Base-by-base conservation (phyloP, 1,139 yeast species). In the Kodamaea fungicola region DNA sequence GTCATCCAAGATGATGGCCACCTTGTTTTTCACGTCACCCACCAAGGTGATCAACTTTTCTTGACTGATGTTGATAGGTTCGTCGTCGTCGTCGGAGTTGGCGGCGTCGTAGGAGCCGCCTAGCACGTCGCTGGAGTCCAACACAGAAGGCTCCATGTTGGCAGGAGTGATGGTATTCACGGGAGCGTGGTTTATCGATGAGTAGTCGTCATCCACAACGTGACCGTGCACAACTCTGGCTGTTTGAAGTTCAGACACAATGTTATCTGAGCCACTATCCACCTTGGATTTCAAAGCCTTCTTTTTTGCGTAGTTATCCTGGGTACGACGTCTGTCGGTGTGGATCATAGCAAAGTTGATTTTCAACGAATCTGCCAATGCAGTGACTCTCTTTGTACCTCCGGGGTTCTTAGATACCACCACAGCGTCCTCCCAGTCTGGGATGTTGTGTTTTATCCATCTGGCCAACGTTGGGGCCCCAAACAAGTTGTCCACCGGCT, bases 261-360 rank as follows among this genome's bases (percentile, higher is more conserved):
- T 66, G 39, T 84, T 82, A 43, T 83, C 78, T 47, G 80, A 78
- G 47, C 80, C 87, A 46, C 78, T 85, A 46, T 79, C 86, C 43
- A 68, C 78, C 33, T 71, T 80, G 36, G 65, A 74, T 62, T 61
- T 65, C 46, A 67, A 55, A 8, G 62, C 64, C 50, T 61, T 63
- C 37, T 60, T 66, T 47, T 61, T 64, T 37, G 64, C 62, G 51
- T 78, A 83, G 39, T 77, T 74, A 61, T 85, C 95, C 53, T 82
- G 83, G 33, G 83, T 79, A 63, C 98, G 82, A 62, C 97, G 83
- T 59, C 97, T 80, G 64, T 92, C 98, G 24, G 98, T 92, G 60
- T 94, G 97, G 51, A 94, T 92, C 97, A 94, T 92, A 43, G 98
- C 99, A 57, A 94, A 94, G 62, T 92, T 89, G 49, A 92, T 88